Percentiles rank a stretch among this genome's conserved stretches.
Conservation (phyloP, 345 rosid genomes). For the Passiflora organensis region DNA sequence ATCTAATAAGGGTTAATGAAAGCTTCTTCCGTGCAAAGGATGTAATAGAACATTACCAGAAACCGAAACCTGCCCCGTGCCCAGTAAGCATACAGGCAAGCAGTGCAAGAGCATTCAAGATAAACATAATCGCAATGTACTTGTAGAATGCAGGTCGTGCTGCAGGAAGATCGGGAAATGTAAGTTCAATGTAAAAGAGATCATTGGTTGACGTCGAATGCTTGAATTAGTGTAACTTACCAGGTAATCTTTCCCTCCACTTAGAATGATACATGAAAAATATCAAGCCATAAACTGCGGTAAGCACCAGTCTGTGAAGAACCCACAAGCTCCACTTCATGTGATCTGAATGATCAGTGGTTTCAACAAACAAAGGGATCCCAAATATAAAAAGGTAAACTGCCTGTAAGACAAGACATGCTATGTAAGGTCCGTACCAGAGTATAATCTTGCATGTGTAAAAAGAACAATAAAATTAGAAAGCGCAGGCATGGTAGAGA, state of each 20-base stretch:
- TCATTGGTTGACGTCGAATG: background rate
- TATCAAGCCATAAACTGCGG: constrained; percentile 66
- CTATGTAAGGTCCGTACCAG: background rate
- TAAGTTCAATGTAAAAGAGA: background rate
- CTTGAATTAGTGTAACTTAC: constrained; percentile 28
- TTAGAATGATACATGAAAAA: constrained; percentile 69
- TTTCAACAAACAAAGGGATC: constrained; percentile 70
- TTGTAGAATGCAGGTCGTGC: constrained; percentile 91
- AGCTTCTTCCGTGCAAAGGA: no score
- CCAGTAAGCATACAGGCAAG: constrained; percentile 62
- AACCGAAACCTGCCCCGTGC: constrained; percentile 60
- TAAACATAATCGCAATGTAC: constrained; percentile 58
- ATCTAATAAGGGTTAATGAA: no score
- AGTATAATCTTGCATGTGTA: no score
- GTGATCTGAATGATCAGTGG: constrained; percentile 37
- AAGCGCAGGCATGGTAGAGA: no score
- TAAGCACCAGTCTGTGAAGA: constrained; percentile 66
- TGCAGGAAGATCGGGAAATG: constrained; percentile 22
- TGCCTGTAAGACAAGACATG: constrained; percentile 38
- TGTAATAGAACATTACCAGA: constrained; percentile 75
- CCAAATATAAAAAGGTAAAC: constrained; percentile 67
- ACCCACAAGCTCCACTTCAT: constrained; percentile 85
- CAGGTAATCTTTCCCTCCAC: constrained; percentile 86
- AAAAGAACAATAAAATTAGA: no score
- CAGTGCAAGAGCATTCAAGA: constrained; percentile 53